These are phyloP conservation scores for Falciphora oryzae DNA, from an alignment of 2,329 filamentous ascomycete genomes.

Conservation along the genomic window DNA sequence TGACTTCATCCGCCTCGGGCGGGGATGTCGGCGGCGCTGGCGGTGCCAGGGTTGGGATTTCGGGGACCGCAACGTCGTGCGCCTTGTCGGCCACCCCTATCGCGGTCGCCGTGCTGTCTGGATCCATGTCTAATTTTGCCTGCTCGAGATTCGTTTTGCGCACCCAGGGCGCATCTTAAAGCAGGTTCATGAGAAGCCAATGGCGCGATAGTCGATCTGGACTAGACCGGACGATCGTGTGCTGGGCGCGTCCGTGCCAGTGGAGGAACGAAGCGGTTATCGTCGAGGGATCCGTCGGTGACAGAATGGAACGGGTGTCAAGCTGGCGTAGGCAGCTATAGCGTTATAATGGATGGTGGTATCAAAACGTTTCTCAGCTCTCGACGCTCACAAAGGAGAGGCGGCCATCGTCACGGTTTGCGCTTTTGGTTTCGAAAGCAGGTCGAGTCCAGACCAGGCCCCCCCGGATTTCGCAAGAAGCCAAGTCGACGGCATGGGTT, in stretches of 20 bases:
- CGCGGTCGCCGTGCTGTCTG: neutral
- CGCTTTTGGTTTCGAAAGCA: neutral
- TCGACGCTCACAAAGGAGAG: no score
- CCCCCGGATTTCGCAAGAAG: neutral
- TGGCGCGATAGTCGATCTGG: neutral
- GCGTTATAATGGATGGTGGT: no score
- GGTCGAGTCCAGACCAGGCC: neutral
- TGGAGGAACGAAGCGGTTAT: no score
- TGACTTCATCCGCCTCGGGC: neutral
- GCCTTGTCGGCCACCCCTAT: neutral
- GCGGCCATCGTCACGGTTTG: no score
- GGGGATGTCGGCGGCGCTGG: conserved; percentile 3
- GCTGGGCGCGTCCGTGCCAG: no score
- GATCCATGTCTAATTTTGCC: neutral
- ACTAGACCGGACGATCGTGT: no score
- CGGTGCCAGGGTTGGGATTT: neutral
- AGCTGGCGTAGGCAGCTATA: no score
- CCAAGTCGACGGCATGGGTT: neutral
- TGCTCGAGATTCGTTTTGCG: neutral
- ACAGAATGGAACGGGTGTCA: no score
- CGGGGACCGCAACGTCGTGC: neutral
- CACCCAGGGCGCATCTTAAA: neutral
- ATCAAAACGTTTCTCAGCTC: neutral
- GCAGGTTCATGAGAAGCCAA: neutral
- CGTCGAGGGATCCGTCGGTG: no score